These are phyloP conservation scores for Lichina pygmaea DNA, from an alignment of 495 filamentous ascomycete species.

Conservation along the genomic window DNA sequence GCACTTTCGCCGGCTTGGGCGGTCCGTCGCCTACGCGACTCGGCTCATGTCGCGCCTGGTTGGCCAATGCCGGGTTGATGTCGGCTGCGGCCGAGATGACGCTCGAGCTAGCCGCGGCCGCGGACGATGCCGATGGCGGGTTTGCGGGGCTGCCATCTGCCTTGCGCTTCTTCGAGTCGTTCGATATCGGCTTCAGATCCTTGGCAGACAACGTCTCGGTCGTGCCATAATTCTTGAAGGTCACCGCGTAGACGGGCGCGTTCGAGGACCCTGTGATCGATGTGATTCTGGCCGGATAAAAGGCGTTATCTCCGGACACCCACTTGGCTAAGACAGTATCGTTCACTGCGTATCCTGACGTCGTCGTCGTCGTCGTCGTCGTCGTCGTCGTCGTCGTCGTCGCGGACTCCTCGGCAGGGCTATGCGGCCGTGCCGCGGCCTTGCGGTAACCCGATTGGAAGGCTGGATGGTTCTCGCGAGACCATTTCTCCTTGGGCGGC, in stretches of 20 bases:
- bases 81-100: conserved; percentile 76
- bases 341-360: conserved; percentile 32
- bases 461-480: conserved; percentile 41
- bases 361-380: conserved; percentile 12
- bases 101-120: conserved; percentile 22
- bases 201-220: conserved; percentile 65
- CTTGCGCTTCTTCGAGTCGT: conserved; percentile 63
- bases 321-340: conserved; percentile 76
- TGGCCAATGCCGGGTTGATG: conserved; percentile 55
- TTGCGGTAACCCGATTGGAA: conserved; percentile 28
- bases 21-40: conserved; percentile 41
- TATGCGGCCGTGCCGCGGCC: conserved; percentile 15
- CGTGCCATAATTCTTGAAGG: conserved; percentile 70
- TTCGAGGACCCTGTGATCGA: conserved; percentile 75
- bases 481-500: conserved; percentile 34
- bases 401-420: conserved; percentile 20
- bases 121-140: conserved; percentile 16
- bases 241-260: conserved; percentile 76
- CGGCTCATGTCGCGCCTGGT: conserved; percentile 37
- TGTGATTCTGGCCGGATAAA: conserved; percentile 82
- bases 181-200: conserved; percentile 54
- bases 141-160: conserved; percentile 46
- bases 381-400: conserved; percentile 11
- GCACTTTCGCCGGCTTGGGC: conserved; percentile 31
- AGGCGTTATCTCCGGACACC: conserved; percentile 65